phyloP scores from a whole-genome alignment of 352 stramenopile genomes.

The Aphanomyces stellatus region DNA sequence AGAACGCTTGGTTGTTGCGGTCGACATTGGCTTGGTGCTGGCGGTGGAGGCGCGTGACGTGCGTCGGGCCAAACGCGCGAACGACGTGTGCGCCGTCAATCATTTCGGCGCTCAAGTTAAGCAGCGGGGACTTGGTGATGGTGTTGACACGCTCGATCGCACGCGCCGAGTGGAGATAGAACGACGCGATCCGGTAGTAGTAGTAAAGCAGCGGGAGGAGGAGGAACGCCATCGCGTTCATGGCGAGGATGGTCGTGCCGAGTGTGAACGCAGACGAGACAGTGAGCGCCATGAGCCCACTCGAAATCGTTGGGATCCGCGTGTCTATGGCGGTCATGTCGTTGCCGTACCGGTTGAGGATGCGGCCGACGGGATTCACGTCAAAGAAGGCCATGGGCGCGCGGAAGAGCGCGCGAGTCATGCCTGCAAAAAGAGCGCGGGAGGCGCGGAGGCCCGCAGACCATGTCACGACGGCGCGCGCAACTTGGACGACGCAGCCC shows the following conservation, averaged over 20 bases:
- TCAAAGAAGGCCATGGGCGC: slow-evolving; percentile 43
- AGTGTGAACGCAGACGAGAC: slow-evolving; percentile 72
- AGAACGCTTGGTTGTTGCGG: slow-evolving; percentile 24
- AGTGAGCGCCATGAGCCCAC: slow-evolving; percentile 53
- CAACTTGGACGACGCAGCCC: slow-evolving; percentile 43
- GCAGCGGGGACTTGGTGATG: slow-evolving; percentile 36
- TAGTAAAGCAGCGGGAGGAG: slow-evolving; percentile 70
- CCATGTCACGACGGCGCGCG: slow-evolving; percentile 49
- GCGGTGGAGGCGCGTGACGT: background rate
- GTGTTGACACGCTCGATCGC: slow-evolving; percentile 43
- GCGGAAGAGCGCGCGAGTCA: slow-evolving; percentile 21
- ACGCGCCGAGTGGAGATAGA: slow-evolving; percentile 40
- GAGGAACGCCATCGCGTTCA: slow-evolving; percentile 71
- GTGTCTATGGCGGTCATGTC: slow-evolving; percentile 35
- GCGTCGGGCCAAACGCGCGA: slow-evolving; percentile 15
- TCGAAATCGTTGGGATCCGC: slow-evolving; percentile 55
- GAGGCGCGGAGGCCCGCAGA: slow-evolving; percentile 45
- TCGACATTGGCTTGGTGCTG: slow-evolving; percentile 25
- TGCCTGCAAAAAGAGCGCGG: slow-evolving; percentile 23
- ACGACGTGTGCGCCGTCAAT: slow-evolving; percentile 44
- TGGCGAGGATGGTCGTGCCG: slow-evolving; percentile 70
- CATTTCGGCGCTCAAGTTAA: slow-evolving; percentile 44
- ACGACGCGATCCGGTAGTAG: slow-evolving; percentile 51
- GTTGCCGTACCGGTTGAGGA: slow-evolving; percentile 33
- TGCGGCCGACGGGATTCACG: slow-evolving; percentile 31